Evolutionary conservation across 331 rosid genomes (phyloP).

Genomic region (Quercus phellos): DNA sequence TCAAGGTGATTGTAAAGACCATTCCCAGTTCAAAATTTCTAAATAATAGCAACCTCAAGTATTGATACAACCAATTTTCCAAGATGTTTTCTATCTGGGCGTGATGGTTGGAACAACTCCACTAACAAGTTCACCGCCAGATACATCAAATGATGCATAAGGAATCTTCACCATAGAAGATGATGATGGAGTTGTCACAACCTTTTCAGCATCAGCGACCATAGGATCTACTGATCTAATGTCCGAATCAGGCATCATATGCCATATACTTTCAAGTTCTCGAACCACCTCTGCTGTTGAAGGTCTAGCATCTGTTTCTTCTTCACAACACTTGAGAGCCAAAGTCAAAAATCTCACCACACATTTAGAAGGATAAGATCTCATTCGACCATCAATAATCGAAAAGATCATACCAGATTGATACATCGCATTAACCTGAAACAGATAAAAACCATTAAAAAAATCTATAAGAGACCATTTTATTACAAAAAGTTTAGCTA

Average conservation of each 20-base stretch:
- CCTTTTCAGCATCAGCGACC: slow-evolving; percentile 40
- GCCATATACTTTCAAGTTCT: slow-evolving; percentile 63
- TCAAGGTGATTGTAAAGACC: neutral
- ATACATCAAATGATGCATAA: slow-evolving; percentile 54
- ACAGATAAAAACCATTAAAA: neutral
- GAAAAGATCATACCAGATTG: slow-evolving; percentile 63
- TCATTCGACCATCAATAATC: slow-evolving; percentile 60
- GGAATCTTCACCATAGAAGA: slow-evolving; percentile 41
- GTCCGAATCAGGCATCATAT: slow-evolving; percentile 49
- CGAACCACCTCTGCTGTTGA: slow-evolving; percentile 73
- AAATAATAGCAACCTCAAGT: neutral
- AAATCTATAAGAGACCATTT: neutral
- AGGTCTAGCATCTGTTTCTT: slow-evolving; percentile 69
- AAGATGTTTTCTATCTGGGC: slow-evolving; percentile 55
- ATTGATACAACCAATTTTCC: neutral
- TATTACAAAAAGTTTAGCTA: neutral
- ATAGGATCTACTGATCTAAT: slow-evolving; percentile 22
- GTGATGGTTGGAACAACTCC: slow-evolving; percentile 68
- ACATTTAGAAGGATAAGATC: slow-evolving; percentile 63
- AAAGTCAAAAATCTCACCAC: slow-evolving; percentile 55
- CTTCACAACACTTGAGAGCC: slow-evolving; percentile 68
- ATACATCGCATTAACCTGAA: slow-evolving; percentile 55
- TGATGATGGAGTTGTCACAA: slow-evolving; percentile 48
- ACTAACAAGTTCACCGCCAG: slow-evolving; percentile 80
- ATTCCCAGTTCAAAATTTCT: slow-evolving; percentile 3